Base-by-base conservation (phyloP, 768 basidiomycete genomes). In the Lactarius trivialis region DNA sequence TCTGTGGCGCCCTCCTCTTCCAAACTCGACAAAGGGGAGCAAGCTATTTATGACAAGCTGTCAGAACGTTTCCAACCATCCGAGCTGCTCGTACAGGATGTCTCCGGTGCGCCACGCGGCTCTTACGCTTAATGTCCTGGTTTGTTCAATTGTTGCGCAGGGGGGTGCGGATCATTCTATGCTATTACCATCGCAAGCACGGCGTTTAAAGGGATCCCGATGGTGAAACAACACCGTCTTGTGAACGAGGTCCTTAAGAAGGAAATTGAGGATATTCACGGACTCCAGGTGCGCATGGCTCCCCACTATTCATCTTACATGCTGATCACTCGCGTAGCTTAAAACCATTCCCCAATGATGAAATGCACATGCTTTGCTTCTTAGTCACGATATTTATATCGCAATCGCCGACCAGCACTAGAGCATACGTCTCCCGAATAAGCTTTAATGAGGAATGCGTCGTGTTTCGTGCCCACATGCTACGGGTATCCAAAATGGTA, bases 141-240 rank as follows among this genome's bases (percentile, higher is more conserved):
- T 12, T 26, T 41, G 19, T 8, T 33, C 17, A 19, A 12, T 32
- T 7, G 6, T n/a, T 50, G 2, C 9, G 19, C 57, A 97, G 96
- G 94, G 58, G 97, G 97, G 26, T 98, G 97, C 71, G 97, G 97
- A n/a, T 82, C 86, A 4, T 99, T 98, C 75, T 99, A 96, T 69
- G 91, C 94, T 48, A 95, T 99, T 65, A 81, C 83, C 14, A 90
- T 99, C 65, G 82, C 89, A 4, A 93, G 91, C 61, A 73, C 83
- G n/a, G 80, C 81, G 1, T 98, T 99, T 80, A 85, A 88, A 66
- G 96, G 89, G 9, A 75, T 98, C 43, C 74, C 90, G 1, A 88
- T 85, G 48, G 85, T 98, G 58, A 95, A 97, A 77, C 97, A 99
- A 73, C 97, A 99, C 73, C 84, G 85, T 62, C 77, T 97, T 32